These are phyloP conservation scores for Groenewaldozyma tartarivorans DNA, from an alignment of 805 yeast genomes.

Conservation along the genomic window DNA sequence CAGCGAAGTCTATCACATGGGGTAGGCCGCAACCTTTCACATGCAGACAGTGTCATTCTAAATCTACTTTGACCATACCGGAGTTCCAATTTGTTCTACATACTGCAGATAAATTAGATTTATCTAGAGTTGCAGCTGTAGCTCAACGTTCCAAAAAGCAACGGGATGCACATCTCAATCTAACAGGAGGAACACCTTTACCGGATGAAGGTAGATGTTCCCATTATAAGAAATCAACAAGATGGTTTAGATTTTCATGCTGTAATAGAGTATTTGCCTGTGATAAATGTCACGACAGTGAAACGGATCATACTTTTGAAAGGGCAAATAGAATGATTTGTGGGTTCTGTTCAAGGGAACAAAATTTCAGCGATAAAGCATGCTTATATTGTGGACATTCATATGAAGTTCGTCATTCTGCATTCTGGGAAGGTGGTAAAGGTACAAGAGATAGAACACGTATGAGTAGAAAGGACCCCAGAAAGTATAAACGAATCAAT, in stretches of 20 bases:
- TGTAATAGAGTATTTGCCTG: conserved; percentile 34
- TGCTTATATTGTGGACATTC: conserved; percentile 30
- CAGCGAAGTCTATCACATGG: conserved; percentile 25
- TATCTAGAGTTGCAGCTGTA: conserved; percentile 11
- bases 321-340: conserved; percentile 33
- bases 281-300: conserved; percentile 33
- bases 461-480: conserved; percentile 34
- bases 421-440: conserved; percentile 38
- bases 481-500: conserved; percentile 26
- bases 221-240: conserved; percentile 31
- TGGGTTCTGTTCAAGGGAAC: conserved; percentile 34
- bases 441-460: conserved; percentile 32
- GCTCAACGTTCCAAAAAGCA: conserved; percentile 13
- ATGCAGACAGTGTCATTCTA: conserved; percentile 31
- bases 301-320: conserved; percentile 28
- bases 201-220: conserved; percentile 31
- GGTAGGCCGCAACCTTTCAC: conserved; percentile 24
- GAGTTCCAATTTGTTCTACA: conserved; percentile 25
- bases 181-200: conserved; percentile 30
- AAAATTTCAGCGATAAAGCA: conserved; percentile 26
- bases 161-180: conserved; percentile 21
- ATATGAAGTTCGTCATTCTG: conserved; percentile 25
- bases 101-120: conserved; percentile 22
- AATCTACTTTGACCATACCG: conserved; percentile 26
- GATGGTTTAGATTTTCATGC: conserved; percentile 37